A percentile compares a stretch with the other conserved stretches of the same genome.
phyloP scores from a whole-genome alignment of 225 moss, liverwort and hornwort genomes.

The Physcomitrium patens region DNA sequence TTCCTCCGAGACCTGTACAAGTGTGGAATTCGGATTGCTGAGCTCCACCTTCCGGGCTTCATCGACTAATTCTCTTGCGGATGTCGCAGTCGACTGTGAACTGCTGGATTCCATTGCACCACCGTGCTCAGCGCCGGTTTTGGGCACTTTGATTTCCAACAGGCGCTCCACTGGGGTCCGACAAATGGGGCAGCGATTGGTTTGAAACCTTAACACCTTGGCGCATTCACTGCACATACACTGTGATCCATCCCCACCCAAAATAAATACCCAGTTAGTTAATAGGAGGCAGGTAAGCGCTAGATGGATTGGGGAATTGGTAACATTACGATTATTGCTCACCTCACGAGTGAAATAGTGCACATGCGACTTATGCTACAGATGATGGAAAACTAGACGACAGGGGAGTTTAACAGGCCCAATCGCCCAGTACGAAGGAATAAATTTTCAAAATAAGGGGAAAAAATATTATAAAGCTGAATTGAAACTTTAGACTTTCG shows the following conservation, averaged over 20 bases:
- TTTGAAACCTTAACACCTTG: constrained; percentile 81
- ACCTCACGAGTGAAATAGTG: not conserved
- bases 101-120: constrained; percentile 47
- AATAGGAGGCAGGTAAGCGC: constrained; percentile 13
- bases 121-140: constrained; percentile 33
- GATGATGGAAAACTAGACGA: too few relatives aligned
- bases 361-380: not conserved
- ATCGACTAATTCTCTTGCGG: constrained; percentile 38
- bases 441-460: too few relatives aligned
- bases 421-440: too few relatives aligned
- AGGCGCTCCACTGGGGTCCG: constrained; percentile 87
- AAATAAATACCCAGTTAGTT: constrained; percentile 10
- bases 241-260: constrained; percentile 45
- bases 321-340: not conserved
- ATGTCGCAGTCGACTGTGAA: constrained; percentile 31
- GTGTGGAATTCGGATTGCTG: constrained; percentile 44
- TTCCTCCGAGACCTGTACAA: constrained; percentile 26
- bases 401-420: too few relatives aligned
- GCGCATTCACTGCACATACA: constrained; percentile 99
- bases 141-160: constrained; percentile 81
- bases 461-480: too few relatives aligned
- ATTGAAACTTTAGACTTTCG: too few relatives aligned
- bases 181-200: constrained; percentile 96
- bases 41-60: constrained; percentile 32
- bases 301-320: not conserved